Evolutionary conservation across 2,329 filamentous ascomycete genomes (phyloP), one percentile per base, ranked within the genome.

Genomic region (Penicillium expansum): DNA sequence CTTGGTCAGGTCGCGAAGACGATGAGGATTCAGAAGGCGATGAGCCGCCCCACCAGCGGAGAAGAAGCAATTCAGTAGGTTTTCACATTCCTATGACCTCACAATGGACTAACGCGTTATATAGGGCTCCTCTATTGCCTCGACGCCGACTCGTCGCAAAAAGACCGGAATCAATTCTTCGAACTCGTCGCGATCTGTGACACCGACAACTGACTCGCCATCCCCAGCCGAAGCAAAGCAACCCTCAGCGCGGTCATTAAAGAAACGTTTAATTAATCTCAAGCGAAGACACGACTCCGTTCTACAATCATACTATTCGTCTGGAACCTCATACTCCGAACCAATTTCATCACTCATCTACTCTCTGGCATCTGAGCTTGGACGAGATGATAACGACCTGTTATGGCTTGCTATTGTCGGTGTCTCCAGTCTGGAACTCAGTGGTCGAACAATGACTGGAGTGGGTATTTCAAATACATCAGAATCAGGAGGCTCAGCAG

Each of bases 351-450:
- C 92, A 0, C 88, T 97, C 77, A 85, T 97, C 69, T 99, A 97
- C 74, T 95, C 92, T 0, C 81, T 99, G 14, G 94, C 93, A 1
- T 96, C 92, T 1, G 94, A 97, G 70, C 84, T 99, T 7, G 94
- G 94, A 60, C 89, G 92, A 52, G 94, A 97, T 80, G 93, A 97
- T 73, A 99, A 97, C 67, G 92, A 99, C 67, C 81, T 97, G 22
- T 81, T 99, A 14, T 99, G 94, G 94, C 83, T 96, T 57, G 87
- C 92, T 6, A 96, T 97, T 68, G 91, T 99, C 27, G 94, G 94
- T 6, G 91, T 96, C 35, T 92, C 90, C n/a, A 96, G 92, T 16
- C 87, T 96, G 75, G 92, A 97, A 71, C 82, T 97, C 0, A 96
- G 94, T 63, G 92, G 92, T 16, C 87, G 91, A 55, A 93, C 91